These are phyloP conservation scores for Skeletonema marinoi DNA, from an alignment of 108 stramenopile genomes.

Conservation along the genomic window DNA sequence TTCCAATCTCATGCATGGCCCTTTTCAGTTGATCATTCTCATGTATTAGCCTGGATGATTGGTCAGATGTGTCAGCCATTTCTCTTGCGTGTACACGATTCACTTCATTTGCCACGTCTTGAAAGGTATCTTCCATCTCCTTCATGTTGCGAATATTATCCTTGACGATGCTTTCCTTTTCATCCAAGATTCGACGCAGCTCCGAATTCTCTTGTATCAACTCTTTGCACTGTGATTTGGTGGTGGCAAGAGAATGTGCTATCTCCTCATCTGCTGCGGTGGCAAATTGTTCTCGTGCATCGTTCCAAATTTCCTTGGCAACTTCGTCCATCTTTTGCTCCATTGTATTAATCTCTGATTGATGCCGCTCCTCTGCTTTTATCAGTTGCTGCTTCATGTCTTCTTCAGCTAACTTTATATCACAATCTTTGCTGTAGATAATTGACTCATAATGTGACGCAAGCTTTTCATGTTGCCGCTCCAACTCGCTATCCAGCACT, in stretches of 20 bases:
- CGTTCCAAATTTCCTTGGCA: background rate
- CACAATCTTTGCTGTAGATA: background rate
- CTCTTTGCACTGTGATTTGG: background rate
- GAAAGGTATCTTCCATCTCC: background rate
- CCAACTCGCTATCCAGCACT: background rate
- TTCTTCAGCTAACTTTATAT: background rate
- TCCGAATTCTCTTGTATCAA: background rate
- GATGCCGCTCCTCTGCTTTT: background rate
- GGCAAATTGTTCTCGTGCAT: background rate
- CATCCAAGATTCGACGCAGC: background rate
- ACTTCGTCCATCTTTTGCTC: background rate
- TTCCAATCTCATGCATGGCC: background rate
- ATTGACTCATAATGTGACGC: background rate
- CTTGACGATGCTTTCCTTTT: background rate
- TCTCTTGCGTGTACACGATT: background rate
- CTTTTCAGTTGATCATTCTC: background rate
- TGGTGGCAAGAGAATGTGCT: background rate
- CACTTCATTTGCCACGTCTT: background rate
- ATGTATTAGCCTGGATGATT: background rate
- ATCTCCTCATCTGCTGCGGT: background rate
- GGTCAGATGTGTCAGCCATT: background rate
- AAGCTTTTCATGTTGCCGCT: background rate
- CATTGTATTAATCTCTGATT: background rate
- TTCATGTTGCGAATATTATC: background rate
- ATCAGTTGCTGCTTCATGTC: background rate